These are phyloP conservation scores for Elsinoe arachidis DNA, from an alignment of 2,329 filamentous ascomycete species.

Conservation along the genomic window DNA sequence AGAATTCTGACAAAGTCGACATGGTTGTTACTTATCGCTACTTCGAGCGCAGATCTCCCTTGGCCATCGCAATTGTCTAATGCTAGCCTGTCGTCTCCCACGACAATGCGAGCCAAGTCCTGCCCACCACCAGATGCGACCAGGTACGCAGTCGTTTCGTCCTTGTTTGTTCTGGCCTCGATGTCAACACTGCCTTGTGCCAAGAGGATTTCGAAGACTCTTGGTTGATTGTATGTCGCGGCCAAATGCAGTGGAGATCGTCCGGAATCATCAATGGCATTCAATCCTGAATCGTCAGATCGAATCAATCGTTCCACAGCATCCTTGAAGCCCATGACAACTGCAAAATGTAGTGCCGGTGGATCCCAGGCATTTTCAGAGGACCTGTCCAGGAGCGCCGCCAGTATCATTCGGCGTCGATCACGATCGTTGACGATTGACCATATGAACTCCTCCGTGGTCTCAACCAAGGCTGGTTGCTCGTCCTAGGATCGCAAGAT, in stretches of 20 bases:
- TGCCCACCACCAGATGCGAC: neutral
- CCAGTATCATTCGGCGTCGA: neutral
- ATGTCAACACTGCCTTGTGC: neutral
- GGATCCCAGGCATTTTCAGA: neutral
- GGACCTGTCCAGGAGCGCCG: neutral
- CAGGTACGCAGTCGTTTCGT: neutral
- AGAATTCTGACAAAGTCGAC: neutral
- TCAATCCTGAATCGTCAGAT: neutral
- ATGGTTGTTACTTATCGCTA: neutral
- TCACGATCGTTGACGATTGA: neutral
- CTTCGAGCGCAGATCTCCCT: neutral
- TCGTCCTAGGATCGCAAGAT: neutral
- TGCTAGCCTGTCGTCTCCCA: neutral
- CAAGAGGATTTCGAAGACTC: neutral
- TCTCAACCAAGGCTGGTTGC: neutral
- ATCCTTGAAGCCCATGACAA: neutral
- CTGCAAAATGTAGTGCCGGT: neutral
- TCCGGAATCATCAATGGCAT: neutral
- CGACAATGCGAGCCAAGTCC: neutral
- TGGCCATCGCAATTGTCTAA: neutral
- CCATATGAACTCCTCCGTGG: neutral
- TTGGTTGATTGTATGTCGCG: neutral
- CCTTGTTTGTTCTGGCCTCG: neutral
- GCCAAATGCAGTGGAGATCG: neutral
- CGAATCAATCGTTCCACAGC: neutral